Base-by-base conservation (phyloP, 2,329 filamentous ascomycete species). In the Colletotrichum spaethianum region DNA sequence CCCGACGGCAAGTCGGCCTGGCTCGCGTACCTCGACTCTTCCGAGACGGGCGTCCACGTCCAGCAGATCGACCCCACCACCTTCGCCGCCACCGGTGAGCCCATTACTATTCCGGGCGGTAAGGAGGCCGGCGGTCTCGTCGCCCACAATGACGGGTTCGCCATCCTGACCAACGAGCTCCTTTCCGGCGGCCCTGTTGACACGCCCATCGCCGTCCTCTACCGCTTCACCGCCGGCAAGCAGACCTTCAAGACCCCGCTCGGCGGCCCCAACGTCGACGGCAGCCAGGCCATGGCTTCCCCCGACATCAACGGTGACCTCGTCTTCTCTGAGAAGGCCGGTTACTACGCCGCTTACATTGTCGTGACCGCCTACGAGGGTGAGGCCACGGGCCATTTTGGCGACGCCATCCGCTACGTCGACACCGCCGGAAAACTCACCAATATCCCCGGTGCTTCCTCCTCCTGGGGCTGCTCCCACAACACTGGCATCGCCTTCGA, bases 401-500 rank as follows among this genome's bases (percentile, higher is more conserved):
- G 90, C 33, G 90, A 91, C 64, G 82, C 82, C 57, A 82, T 84
- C 67, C 82, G 82, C 66, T 84, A 84, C 74, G 67, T 84, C 67
- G 86, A 82, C 66, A 85, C 89, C 44, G 80, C 82, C 23, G 90
- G 90, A 16, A 84, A 82, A 9, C 79, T 91, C 4, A 80, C 87
- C 74, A 82, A 79, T 14, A 89, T 90, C 71, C 60, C 78, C 1
- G 88, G 88, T 1, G 88, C 89, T 3, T 86, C 85, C 53, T 89
- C 86, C 67, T 82, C 84, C 18, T 91, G 89, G 85, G 90, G 89
- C 23, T 92, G 90, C 82, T 89, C 86, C 7, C 89, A 91, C 83
- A 92, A 92, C 81, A 91, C 89, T 1, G 90, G 90, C 67, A 91
- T 92, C 67, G 89, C 88, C 7, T 86, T 92, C 65, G 90, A 91